Percentiles rank a stretch among this genome's conserved stretches.
phyloP scores from a whole-genome alignment of 176 grass and related monocot species.

The Carex pumila region DNA sequence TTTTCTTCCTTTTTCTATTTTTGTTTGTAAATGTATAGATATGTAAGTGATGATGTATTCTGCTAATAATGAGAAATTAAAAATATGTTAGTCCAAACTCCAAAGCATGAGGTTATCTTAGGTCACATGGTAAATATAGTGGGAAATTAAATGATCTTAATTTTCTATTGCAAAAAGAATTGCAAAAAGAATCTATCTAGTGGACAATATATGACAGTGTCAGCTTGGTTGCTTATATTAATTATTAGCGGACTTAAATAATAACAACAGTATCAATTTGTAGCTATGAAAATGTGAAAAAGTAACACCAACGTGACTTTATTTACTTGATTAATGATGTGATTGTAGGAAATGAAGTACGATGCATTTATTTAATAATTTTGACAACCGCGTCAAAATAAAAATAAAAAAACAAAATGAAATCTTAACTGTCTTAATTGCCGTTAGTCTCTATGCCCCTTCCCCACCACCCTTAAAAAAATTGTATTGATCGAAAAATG shows the following conservation, averaged over 20 bases:
- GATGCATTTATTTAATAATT: not conserved
- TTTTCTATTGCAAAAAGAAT: not conserved
- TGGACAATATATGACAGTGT: not conserved
- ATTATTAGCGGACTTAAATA: not conserved
- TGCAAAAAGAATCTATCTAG: not conserved
- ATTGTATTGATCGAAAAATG: not conserved
- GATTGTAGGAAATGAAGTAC: not conserved
- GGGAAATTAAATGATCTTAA: not conserved
- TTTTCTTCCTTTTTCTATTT: constrained; percentile 6
- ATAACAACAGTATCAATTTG: not conserved
- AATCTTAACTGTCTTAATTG: not conserved
- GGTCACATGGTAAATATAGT: not conserved
- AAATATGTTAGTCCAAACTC: not conserved
- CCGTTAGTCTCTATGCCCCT: not conserved
- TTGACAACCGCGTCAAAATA: not conserved
- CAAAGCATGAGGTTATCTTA: not conserved
- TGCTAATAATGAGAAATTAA: not conserved
- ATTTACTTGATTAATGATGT: not conserved
- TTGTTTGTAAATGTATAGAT: constrained; percentile 19
- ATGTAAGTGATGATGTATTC: constrained; percentile 26
- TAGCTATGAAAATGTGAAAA: not conserved
- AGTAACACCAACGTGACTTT: not conserved
- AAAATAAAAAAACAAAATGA: not conserved
- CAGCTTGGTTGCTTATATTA: not conserved
- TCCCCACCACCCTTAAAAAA: not conserved